Percentiles rank a stretch among this genome's conserved stretches.
Conservation (phyloP, 441 rosid genomes). For the Pelargonium fulgidum region DNA sequence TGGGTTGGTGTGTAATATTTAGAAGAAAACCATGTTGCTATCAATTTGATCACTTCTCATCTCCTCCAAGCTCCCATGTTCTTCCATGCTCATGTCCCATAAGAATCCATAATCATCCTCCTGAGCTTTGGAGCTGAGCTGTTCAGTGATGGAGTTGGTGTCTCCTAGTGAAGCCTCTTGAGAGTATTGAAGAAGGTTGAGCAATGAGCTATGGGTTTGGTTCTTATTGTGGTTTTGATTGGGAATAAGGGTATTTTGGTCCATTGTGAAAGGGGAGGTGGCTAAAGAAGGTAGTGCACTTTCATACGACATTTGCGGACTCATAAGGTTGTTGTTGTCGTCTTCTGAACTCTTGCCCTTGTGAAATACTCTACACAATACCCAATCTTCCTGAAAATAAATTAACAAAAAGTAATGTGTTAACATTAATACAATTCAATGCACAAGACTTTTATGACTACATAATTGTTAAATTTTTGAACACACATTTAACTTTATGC, state of each 20-base stretch:
- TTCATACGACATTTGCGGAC: constrained; percentile 32
- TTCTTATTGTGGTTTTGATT: constrained; percentile 23
- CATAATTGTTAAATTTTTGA: no score
- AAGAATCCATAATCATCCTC: constrained; percentile 41
- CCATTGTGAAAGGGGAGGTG: neutral
- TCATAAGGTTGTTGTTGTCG: constrained; percentile 21
- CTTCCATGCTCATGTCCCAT: constrained; percentile 53
- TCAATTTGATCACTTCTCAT: neutral
- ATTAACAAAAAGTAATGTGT: neutral
- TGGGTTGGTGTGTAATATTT: neutral
- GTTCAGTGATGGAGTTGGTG: constrained; percentile 19
- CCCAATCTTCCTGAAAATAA: constrained; percentile 83
- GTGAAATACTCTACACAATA: constrained; percentile 78
- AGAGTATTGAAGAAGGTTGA: constrained; percentile 42
- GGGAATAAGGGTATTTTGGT: neutral
- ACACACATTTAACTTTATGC: no score
- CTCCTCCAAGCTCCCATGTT: constrained; percentile 17
- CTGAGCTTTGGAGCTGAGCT: constrained; percentile 27
- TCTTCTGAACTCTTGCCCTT: constrained; percentile 41
- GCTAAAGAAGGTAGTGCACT: constrained; percentile 15
- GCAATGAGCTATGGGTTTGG: constrained; percentile 30
- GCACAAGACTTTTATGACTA: neutral
- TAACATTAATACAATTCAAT: neutral
- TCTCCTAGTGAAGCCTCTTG: constrained; percentile 15
- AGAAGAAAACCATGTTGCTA: constrained; percentile 4